Evolutionary conservation across 2,329 filamentous ascomycete species (phyloP), one percentile per base, ranked within the genome.

Genomic region (Beauveria bassiana): DNA sequence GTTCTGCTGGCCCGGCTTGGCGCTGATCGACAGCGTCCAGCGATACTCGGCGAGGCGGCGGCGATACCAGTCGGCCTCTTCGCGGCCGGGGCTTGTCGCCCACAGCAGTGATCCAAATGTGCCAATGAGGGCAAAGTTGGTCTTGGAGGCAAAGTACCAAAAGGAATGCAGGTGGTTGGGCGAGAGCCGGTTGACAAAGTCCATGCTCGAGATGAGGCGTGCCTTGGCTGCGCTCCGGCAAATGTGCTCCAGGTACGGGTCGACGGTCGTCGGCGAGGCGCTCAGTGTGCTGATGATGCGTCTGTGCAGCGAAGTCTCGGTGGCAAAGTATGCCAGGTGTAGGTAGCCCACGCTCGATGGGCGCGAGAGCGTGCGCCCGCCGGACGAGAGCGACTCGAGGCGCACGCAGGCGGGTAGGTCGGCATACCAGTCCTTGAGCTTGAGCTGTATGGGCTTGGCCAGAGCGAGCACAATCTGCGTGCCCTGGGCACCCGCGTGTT

Each of bases 221-320:
- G 93, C 96, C 73, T 97, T 97, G 59, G 93, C 93, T 4, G 93
- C 93, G 62, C 88, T 93, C 59, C 93, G 91, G 74, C 93, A 96
- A 67, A 97, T 96, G 74, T 96, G 91, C 61, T 92, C 84, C 55
- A 96, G 86, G 68, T 97, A 96, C 0, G 88, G 83, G 70, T 96
- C 91, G 45, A 87, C 79, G 4, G 73, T 69, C 7, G 73, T 70
- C 5, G 74, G 66, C 3, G 71, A 68, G 12, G 78, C 73, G 22
- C 77, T 70, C 49, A 97, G 81, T 1, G 91, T 93, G 57, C 92
- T 88, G 63, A 97, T 90, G 69, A 96, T 96, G 68, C 90, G 89
- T 10, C 93, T 86, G 72, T 97, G 93, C 24, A 97, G 87, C 0
- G 90, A 95, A 70, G 97, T 97, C 75, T 97, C 93, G 3, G 91